These are phyloP conservation scores for Cucurbita maxima DNA, from an alignment of 306 rosid genomes.

Conservation along the genomic window DNA sequence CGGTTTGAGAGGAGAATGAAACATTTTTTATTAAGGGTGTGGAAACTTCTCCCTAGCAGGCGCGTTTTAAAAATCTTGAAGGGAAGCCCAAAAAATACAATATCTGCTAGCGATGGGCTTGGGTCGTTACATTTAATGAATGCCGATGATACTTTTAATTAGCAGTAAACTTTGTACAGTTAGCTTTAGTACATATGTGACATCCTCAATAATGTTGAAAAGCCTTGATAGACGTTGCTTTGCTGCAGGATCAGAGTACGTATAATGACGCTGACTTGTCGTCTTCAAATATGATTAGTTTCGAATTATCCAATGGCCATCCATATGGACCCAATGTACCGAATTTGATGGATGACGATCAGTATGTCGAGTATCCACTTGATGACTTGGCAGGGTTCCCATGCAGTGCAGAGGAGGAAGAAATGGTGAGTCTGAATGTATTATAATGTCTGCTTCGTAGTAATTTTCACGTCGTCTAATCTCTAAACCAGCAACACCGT, in stretches of 20 bases:
- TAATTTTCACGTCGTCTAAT: slow-evolving; percentile 8
- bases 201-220: not conserved
- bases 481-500: not conserved
- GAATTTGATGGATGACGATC: slow-evolving; percentile 50
- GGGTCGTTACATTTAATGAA: too few species aligned
- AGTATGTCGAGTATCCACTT: slow-evolving; percentile 63
- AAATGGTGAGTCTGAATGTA: slow-evolving; percentile 40
- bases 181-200: not conserved
- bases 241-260: slow-evolving; percentile 37
- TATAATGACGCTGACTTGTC: slow-evolving; percentile 37
- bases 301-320: slow-evolving; percentile 58
- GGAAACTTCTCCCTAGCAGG: too few species aligned
- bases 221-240: not conserved
- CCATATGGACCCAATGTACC: slow-evolving; percentile 54
- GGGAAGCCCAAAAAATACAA: too few species aligned
- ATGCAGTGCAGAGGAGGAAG: slow-evolving; percentile 51
- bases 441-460: slow-evolving; percentile 6
- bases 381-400: slow-evolving; percentile 71
- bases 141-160: not conserved
- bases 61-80: too few species aligned
- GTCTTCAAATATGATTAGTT: slow-evolving; percentile 83
- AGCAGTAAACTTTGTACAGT: not conserved
- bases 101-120: too few species aligned
- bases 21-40: too few species aligned
- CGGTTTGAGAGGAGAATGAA: too few species aligned